Evolutionary conservation across 2,329 filamentous ascomycete species (phyloP), one percentile per base, ranked within the genome.

Genomic region (Penicillium sp.): DNA sequence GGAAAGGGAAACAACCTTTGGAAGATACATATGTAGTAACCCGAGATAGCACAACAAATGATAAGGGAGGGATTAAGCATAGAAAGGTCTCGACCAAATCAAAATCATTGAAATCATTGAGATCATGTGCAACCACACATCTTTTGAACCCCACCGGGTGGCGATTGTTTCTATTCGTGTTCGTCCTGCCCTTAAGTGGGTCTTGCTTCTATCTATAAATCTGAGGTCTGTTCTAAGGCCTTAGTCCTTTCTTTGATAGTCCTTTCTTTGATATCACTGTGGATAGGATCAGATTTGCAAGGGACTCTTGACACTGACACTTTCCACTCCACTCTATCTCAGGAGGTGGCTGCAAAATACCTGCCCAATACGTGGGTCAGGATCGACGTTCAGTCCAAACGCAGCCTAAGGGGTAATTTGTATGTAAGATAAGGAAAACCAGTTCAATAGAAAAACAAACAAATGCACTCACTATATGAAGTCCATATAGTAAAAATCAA

Each of bases 121-220:
- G n/a, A 54, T 50, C 37, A 54, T 50, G 37, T 53, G 51, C 22
- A 49, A 26, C n/a, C n/a, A 35, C 20, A 35, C 32, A 31, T 53
- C 32, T 8, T 39, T 55, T 42, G 34, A 20, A 50, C 52, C 39
- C 50, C 57, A 53, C 26, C 50, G 18, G 52, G 57, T 59, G 57
- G 57, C 50, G 54, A n/a, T n/a, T n/a, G n/a, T n/a, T n/a, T n/a
- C n/a, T n/a, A n/a, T n/a, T n/a, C n/a, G n/a, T n/a, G n/a, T n/a
- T n/a, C n/a, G n/a, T n/a, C n/a, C n/a, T n/a, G n/a, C 48, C 46
- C 40, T 50, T 39, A 22, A 16, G 59, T 57, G 59, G 54, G 32
- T 50, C 42, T 4, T 54, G 37, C 46, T 62, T 61, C 60, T 62
- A 60, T 60, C 35, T 60, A 60, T 59, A 62, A 61, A 32, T 48